Evolutionary conservation across 2,329 filamentous ascomycete species (phyloP), one percentile per base, ranked within the genome.

Genomic region (Xenoacremonium recifei): DNA sequence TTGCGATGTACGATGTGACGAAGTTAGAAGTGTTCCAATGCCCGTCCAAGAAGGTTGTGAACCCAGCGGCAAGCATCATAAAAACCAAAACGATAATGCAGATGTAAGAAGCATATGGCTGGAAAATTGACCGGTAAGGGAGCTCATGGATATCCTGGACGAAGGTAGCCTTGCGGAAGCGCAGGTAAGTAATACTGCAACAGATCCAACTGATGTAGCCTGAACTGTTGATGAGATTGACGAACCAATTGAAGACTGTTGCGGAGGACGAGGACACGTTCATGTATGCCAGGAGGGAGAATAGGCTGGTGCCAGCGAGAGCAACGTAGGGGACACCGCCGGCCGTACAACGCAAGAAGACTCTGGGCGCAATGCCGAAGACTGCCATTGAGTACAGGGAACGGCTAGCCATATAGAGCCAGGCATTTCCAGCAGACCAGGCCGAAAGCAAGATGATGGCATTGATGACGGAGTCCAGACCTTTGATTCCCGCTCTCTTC

Each of bases 371-470:
- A 69, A 66, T 49, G 13, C 53, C 53, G n/a, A 44, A 48, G 18
- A 72, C 57, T 4, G 69, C 70, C 17, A 75, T 57, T 1, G 66
- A 69, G 55, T 75, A 72, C 0, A 75, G 62, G 0, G 66, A 65
- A 2, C 71, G 65, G 2, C 68, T 72, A 4, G 69, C 68, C 56
- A 70, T 67, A 57, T 73, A 75, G 17, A 79, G 65, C 53, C 73
- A 79, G 1, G 74, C 72, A 50, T 76, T 78, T 4, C 75, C 77
- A 0, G 77, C 73, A 3, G 75, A 79, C 58, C 77, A 75, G 9
- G 78, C 77, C 2, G 75, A 77, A 2, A 75, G 75, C 4, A 80
- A 62, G 19, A 79, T 71, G 9, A 76, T 68, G 3, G 73, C 75
- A 54, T 80, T 80, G 62, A 80, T 70, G 42, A 80, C 71, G 35